phyloP scores from a whole-genome alignment of 2,329 filamentous ascomycete species.

The Huntiella savannae region DNA sequence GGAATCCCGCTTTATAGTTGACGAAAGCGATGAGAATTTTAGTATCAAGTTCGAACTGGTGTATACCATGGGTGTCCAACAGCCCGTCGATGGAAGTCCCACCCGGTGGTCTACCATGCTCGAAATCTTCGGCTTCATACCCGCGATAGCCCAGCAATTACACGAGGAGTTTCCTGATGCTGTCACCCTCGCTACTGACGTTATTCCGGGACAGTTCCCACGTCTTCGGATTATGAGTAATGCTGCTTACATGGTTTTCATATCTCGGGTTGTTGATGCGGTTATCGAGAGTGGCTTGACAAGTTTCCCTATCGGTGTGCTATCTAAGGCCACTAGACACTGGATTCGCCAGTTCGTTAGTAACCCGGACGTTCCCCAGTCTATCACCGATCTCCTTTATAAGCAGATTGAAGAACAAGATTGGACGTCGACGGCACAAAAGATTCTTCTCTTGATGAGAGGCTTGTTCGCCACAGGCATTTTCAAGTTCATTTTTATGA shows the following conservation, averaged over 20 bases:
- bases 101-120: constrained; percentile 38
- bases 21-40: constrained; percentile 48
- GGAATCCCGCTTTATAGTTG: constrained; percentile 35
- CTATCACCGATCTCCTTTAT: constrained; percentile 21
- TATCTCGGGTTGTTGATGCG: constrained; percentile 17
- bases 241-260: constrained; percentile 12
- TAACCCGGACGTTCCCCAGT: constrained; percentile 14
- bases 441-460: constrained; percentile 28
- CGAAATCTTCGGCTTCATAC: constrained; percentile 28
- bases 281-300: constrained; percentile 25
- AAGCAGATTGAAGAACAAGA: constrained; percentile 8
- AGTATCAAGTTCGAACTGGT: constrained; percentile 41
- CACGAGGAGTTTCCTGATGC: constrained; percentile 18
- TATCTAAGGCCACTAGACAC: constrained; percentile 16
- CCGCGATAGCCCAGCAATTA: constrained; percentile 16
- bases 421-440: constrained; percentile 19
- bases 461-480: constrained; percentile 38
- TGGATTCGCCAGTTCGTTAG: constrained; percentile 27
- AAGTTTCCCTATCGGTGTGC: constrained; percentile 24
- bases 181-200: constrained; percentile 22
- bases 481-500: constrained; percentile 29
- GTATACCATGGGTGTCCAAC: constrained; percentile 39
- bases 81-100: constrained; percentile 30
- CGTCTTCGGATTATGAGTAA: constrained; percentile 27
- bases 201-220: constrained; percentile 23